Conservation (phyloP, 352 stramenopile species). For the Ophiocytium majus region DNA sequence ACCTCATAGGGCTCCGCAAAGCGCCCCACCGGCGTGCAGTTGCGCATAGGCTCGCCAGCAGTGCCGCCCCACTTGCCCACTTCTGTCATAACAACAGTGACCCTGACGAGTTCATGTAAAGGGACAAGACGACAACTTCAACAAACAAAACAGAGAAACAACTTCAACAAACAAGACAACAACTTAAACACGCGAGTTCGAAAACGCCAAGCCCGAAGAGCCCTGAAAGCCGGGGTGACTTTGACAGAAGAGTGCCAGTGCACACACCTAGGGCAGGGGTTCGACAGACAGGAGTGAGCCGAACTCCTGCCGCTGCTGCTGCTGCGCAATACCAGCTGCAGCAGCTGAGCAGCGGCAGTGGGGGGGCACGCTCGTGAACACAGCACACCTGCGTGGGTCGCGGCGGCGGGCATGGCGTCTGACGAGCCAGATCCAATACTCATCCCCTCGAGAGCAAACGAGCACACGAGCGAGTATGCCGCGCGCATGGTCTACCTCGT, state of each 20-base stretch:
- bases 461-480: conserved; percentile 14
- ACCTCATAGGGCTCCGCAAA: conserved; percentile 19
- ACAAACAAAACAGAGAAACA: too few species aligned
- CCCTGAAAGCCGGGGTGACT: too few species aligned
- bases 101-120: background rate
- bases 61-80: conserved; percentile 7
- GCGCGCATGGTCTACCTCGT: conserved; percentile 6
- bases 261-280: background rate
- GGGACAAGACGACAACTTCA: too few species aligned
- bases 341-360: background rate
- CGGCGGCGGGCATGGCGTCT: background rate
- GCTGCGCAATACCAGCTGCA: background rate
- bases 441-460: background rate
- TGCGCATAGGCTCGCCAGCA: background rate
- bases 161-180: too few species aligned
- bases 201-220: too few species aligned
- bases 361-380: background rate
- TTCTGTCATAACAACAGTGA: conserved; percentile 13
- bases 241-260: background rate
- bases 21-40: background rate
- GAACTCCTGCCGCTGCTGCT: background rate
- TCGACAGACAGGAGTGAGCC: background rate
- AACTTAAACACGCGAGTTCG: too few species aligned
- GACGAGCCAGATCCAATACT: background rate
- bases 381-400: background rate